Conservation (phyloP, 257 asterid genomes). For the Nicotiana benthamiana region DNA sequence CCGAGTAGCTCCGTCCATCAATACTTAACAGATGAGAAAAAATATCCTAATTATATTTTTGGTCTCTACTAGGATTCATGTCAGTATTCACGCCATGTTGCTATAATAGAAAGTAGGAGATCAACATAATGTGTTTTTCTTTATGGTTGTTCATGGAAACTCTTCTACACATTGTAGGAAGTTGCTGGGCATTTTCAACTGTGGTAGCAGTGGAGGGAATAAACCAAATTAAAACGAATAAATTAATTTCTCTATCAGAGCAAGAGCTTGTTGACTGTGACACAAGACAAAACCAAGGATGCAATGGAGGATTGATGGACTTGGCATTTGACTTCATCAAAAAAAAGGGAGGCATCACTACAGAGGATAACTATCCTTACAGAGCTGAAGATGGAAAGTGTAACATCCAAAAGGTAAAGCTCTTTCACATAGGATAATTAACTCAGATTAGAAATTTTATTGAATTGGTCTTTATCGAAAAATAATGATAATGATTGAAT, state of each 20-base stretch:
- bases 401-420: conserved; percentile 43
- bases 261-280: conserved; percentile 92
- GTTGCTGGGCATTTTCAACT: conserved; percentile 95
- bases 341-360: conserved; percentile 61
- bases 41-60: too few species aligned
- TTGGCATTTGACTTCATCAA: conserved; percentile 59
- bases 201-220: conserved; percentile 86
- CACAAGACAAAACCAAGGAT: conserved; percentile 52
- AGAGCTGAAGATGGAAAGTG: conserved; percentile 52
- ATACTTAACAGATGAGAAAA: too few species aligned
- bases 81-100: neutral
- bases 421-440: neutral
- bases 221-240: conserved; percentile 56
- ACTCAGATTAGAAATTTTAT: too few species aligned
- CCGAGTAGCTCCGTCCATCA: too few species aligned
- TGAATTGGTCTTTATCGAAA: too few species aligned
- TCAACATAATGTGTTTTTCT: neutral
- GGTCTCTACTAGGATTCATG: too few species aligned
- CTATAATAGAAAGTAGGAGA: neutral
- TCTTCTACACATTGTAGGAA: conserved; percentile 33
- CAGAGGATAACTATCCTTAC: conserved; percentile 72
- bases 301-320: conserved; percentile 90
- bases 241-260: conserved; percentile 64
- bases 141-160: neutral
- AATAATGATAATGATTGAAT: neutral